Percentiles rank a stretch among this genome's conserved stretches.
Conservation (phyloP, 225 moss, liverwort and hornwort genomes). For the Polytrichum formosum region DNA sequence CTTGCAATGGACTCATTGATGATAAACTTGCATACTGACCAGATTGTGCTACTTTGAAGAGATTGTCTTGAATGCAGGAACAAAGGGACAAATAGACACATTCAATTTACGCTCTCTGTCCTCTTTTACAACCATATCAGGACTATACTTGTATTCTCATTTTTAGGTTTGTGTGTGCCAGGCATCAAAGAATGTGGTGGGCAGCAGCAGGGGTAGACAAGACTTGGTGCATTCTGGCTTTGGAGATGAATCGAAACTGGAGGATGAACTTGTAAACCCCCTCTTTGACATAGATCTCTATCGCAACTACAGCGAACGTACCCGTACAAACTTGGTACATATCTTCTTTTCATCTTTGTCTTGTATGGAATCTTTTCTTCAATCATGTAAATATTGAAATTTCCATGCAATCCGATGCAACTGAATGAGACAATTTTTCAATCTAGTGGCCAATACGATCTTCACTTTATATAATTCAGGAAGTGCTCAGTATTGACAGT, state of each 20-base stretch:
- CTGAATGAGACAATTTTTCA: too few relatives aligned
- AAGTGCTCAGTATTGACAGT: not conserved
- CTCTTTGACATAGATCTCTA: slow-evolving; percentile 70
- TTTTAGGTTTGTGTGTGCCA: slow-evolving; percentile 18
- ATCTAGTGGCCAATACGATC: too few relatives aligned
- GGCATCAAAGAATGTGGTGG: slow-evolving; percentile 73
- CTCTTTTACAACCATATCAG: too few relatives aligned
- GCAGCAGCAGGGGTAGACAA: slow-evolving; percentile 92
- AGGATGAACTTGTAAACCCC: slow-evolving; percentile 73
- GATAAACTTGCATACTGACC: too few relatives aligned
- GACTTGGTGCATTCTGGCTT: slow-evolving; percentile 84
- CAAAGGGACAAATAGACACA: too few relatives aligned
- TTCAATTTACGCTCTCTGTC: too few relatives aligned
- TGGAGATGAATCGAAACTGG: slow-evolving; percentile 91
- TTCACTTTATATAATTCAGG: too few relatives aligned
- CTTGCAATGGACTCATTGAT: too few relatives aligned
- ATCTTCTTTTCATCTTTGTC: slow-evolving; percentile 11
- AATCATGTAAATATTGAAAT: not conserved
- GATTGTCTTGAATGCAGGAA: too few relatives aligned
- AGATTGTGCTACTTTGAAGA: too few relatives aligned
- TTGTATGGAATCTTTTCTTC: not conserved
- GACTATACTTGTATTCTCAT: too few relatives aligned
- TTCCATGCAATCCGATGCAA: too few relatives aligned
- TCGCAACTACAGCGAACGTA: slow-evolving; percentile 58
- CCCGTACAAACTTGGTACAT: slow-evolving; percentile 73